Percentiles rank a stretch among this genome's conserved stretches.
phyloP scores from a whole-genome alignment of 495 filamentous ascomycete genomes.

The Hypoxylon lienhwacheense region DNA sequence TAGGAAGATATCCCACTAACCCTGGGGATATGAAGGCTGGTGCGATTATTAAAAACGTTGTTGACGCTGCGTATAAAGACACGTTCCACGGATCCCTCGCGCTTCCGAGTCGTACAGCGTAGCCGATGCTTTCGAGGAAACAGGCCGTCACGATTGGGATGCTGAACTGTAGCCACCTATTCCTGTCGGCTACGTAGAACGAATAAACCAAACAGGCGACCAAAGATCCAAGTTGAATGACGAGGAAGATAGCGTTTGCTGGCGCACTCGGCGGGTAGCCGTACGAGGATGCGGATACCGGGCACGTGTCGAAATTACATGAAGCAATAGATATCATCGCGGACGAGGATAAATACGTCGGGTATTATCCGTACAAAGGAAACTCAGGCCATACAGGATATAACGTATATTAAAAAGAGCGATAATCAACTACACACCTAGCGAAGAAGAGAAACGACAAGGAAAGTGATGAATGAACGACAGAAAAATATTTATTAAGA shows the following conservation, averaged over 20 bases:
- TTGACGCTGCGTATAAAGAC: conserved; percentile 25
- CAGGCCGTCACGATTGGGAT: conserved; percentile 23
- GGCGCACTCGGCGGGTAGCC: conserved; percentile 29
- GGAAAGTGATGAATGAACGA: too few species aligned
- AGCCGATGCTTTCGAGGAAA: conserved; percentile 23
- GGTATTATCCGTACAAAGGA: conserved; percentile 3
- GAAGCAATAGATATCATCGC: conserved; percentile 29
- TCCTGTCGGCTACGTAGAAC: conserved; percentile 21
- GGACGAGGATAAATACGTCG: not conserved
- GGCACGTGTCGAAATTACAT: conserved; percentile 24
- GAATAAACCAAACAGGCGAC: conserved; percentile 21
- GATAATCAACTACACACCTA: not conserved
- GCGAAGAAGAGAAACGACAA: not conserved
- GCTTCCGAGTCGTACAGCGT: conserved; percentile 23
- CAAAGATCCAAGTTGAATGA: conserved; percentile 24
- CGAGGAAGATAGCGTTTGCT: conserved; percentile 22
- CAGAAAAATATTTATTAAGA: conserved; percentile 13
- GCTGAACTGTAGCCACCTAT: conserved; percentile 27
- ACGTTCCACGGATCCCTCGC: conserved; percentile 27
- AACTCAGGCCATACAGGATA: conserved; percentile 4
- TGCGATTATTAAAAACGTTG: conserved; percentile 24
- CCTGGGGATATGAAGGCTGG: conserved; percentile 27
- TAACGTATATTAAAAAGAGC: conserved; percentile 5
- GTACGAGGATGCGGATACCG: conserved; percentile 23
- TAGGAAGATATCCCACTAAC: conserved; percentile 8